These are phyloP conservation scores for Geranomyces michiganensis DNA, from an alignment of 192 early-diverging fungal species.

Conservation along the genomic window DNA sequence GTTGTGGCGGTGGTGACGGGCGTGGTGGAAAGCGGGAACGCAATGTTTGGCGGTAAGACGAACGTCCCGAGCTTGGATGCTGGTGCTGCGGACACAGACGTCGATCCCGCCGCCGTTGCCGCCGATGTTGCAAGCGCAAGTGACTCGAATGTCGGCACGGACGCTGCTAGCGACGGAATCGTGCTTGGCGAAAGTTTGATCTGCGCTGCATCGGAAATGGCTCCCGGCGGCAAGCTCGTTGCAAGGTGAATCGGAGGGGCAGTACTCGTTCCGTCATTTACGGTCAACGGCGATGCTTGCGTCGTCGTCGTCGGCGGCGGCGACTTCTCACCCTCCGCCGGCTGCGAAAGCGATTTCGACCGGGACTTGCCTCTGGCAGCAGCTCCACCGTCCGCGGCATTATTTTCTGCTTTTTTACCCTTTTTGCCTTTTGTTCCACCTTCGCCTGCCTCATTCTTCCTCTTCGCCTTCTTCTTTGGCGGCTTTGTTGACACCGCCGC, in stretches of 20 bases:
- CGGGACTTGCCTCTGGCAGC: background rate
- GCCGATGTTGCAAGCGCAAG: background rate
- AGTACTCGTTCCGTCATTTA: no score
- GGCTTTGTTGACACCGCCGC: background rate
- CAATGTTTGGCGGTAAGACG: conserved; percentile 4
- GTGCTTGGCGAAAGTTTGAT: no score
- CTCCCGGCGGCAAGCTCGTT: background rate
- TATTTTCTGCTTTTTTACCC: background rate
- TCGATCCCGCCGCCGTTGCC: background rate
- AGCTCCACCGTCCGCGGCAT: no score
- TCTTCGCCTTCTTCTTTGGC: conserved; percentile 11
- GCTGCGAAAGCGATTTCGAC: background rate
- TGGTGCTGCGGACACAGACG: background rate
- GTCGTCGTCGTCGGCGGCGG: no score
- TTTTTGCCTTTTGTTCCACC: background rate
- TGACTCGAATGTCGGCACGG: background rate
- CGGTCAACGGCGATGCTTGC: no score
- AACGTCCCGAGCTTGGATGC: background rate
- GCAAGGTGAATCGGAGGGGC: background rate
- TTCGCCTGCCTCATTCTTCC: conserved; percentile 4
- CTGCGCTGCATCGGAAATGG: no score
- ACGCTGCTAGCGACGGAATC: background rate
- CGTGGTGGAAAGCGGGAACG: background rate
- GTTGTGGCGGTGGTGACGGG: background rate
- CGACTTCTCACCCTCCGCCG: no score